phyloP scores from a whole-genome alignment of 768 basidiomycete genomes.

The Lentinula detonsa region DNA sequence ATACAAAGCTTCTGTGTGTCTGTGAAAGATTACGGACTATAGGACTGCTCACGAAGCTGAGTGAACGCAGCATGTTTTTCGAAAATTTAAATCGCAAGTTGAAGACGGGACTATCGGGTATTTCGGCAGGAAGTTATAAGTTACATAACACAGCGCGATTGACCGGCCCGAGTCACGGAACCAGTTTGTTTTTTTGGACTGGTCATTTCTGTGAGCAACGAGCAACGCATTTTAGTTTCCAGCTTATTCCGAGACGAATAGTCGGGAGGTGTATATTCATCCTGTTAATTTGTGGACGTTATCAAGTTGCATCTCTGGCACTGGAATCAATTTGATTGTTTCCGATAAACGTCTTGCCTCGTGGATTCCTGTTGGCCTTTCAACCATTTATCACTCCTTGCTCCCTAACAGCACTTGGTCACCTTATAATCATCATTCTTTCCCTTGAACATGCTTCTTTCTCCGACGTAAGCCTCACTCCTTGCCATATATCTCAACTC shows the following conservation, averaged over 20 bases:
- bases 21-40: conserved; percentile 8
- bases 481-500: conserved; percentile 14
- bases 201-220: too few relatives aligned
- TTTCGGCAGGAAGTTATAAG: too few relatives aligned
- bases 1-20: conserved; percentile 34
- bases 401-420: conserved; percentile 14
- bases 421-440: conserved; percentile 9
- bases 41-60: background rate
- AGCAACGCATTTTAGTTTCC: too few relatives aligned
- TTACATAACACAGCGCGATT: too few relatives aligned
- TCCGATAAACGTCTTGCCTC: conserved; percentile 37
- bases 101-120: too few relatives aligned
- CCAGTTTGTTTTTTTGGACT: too few relatives aligned
- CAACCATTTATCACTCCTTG: conserved; percentile 19
- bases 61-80: background rate
- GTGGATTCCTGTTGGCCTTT: conserved; percentile 48
- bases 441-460: conserved; percentile 59
- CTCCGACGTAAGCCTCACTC: conserved; percentile 61
- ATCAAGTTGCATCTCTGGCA: background rate
- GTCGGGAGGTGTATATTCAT: background rate
- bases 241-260: too few relatives aligned
- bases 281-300: background rate
- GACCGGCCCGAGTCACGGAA: background rate
- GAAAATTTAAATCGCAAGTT: background rate
- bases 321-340: background rate